Evolutionary conservation across 495 filamentous ascomycete species (phyloP).

Genomic region (Aspergillus cavernicola): DNA sequence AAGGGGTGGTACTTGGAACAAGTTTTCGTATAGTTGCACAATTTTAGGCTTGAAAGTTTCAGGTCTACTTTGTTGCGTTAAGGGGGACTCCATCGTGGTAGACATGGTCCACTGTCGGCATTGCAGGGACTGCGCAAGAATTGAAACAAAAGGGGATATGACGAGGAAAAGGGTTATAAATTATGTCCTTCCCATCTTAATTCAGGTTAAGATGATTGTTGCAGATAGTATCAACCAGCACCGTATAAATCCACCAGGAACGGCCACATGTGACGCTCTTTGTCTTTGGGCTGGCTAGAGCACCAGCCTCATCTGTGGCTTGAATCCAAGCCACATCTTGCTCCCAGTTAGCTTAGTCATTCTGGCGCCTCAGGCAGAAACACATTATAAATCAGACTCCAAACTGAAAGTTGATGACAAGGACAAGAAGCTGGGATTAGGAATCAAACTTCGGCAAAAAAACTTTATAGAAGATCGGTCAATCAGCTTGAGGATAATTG

Average conservation of each 20-base stretch:
- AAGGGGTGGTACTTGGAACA: slow-evolving; percentile 68
- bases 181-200: not conserved
- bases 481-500: not conserved
- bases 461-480: no score
- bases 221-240: not conserved
- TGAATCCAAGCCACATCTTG: slow-evolving; percentile 5
- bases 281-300: no score
- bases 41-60: slow-evolving; percentile 92
- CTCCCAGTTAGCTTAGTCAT: not conserved
- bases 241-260: slow-evolving; percentile 7
- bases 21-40: slow-evolving; percentile 77
- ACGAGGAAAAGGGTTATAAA: not conserved
- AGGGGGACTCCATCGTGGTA: slow-evolving; percentile 73
- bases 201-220: not conserved
- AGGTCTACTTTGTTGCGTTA: slow-evolving; percentile 89
- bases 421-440: no score
- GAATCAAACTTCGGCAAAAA: no score
- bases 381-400: not conserved
- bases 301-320: no score
- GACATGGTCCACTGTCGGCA: slow-evolving; percentile 15
- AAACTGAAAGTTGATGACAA: no score
- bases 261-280: slow-evolving; percentile 19
- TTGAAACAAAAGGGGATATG: not conserved
- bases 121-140: slow-evolving; percentile 11
- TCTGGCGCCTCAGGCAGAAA: not conserved